Base-by-base conservation (phyloP, 441 rosid species). In the Syzygium syzygioides region DNA sequence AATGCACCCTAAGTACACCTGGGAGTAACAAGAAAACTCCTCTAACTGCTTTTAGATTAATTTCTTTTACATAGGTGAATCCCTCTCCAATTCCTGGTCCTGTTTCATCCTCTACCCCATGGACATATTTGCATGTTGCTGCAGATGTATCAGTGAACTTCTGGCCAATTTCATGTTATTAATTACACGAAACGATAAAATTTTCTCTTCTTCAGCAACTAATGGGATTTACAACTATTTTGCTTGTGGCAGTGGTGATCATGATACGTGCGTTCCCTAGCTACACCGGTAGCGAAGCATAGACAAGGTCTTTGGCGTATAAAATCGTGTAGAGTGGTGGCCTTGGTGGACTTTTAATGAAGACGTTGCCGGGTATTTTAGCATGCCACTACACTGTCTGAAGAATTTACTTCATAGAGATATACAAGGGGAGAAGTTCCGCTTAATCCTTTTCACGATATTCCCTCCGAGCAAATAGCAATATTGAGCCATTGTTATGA, bases 221-320 rank as follows among this genome's bases (percentile, higher is more conserved):
- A 18, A 34, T 68, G 59, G 54, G 17, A 54, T 79, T 62, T 84
- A 76, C 56, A 13, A 10, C 23, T 64, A 57, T 23, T 15, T 3
- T 55, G 25, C 64, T 79, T 32, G 37, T 86, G 64, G 90, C 91
- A 98, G 98, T 11, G 99, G 98, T 62, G 99, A 97, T 93, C 98
- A 96, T 57, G 99, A 96, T 89, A 92, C 96, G 99, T 95, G 97
- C 86, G 96, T 98, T 88, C 99, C 98, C 18, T 96, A 89, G 92
- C n/a, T n/a, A n/a, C n/a, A 98, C 99, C 7, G 98, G 99, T 7
- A 95, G 96, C 68, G 92, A 96, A 93, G 99, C 99, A n/a, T 96
- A 98, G 99, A 98, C 99, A 30, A 93, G 93, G 91, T 92, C 99
- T 9, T 53, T 98, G 91, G 98, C 98, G 88, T 96, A 95, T 85